Conservation (phyloP, 345 rosid genomes). For the Pistacia integerrima region DNA sequence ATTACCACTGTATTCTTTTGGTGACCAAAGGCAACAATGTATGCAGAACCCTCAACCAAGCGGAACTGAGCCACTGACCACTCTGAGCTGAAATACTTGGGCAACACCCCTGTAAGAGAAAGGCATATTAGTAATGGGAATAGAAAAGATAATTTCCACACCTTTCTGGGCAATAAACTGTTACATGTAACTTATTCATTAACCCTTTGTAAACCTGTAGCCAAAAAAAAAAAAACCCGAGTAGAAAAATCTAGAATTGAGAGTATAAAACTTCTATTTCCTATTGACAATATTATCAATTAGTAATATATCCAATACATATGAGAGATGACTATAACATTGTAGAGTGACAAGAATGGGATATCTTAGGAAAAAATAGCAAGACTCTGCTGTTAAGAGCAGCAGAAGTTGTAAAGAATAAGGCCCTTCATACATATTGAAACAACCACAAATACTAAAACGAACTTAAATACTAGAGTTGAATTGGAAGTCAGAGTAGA, state of each 20-base stretch:
- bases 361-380: neutral
- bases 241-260: no score
- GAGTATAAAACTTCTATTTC: neutral
- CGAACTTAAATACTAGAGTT: neutral
- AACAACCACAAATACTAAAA: neutral
- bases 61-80: slow-evolving; percentile 98
- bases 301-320: neutral
- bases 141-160: neutral
- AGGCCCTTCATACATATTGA: neutral
- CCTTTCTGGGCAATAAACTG: neutral
- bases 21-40: slow-evolving; percentile 91
- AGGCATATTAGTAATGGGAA: neutral
- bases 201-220: neutral
- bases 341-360: neutral
- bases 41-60: slow-evolving; percentile 80
- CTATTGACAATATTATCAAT: neutral
- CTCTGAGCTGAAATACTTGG: slow-evolving; percentile 94
- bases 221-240: neutral
- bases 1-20: slow-evolving; percentile 84
- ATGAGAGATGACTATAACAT: neutral
- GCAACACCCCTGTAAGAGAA: slow-evolving; percentile 71
- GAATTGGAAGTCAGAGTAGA: neutral
- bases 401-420: neutral
- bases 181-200: neutral
- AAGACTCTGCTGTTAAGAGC: neutral